phyloP scores from a whole-genome alignment of 2,329 filamentous ascomycete species.

The Celoporthe dispersa region DNA sequence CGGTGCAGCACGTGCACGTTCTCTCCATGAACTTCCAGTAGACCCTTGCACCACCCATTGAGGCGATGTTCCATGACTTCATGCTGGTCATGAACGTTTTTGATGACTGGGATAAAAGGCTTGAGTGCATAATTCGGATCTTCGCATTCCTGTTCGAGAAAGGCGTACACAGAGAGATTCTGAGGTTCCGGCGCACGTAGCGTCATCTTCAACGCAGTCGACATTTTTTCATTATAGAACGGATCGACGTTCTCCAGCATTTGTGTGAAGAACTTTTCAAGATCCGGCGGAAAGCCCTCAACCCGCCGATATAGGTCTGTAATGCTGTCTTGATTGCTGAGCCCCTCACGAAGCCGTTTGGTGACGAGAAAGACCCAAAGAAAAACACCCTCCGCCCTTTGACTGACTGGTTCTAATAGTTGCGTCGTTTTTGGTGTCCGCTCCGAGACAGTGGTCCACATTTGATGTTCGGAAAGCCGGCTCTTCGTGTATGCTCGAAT shows the following conservation, averaged over 20 bases:
- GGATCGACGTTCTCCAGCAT: slow-evolving; percentile 13
- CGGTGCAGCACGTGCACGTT: not conserved
- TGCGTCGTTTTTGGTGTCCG: not conserved
- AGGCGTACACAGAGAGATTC: not conserved
- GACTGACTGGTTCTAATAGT: not conserved
- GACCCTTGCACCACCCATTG: slow-evolving; percentile 1
- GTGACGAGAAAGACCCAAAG: slow-evolving; percentile 18
- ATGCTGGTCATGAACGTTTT: not conserved
- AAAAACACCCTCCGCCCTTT: slow-evolving; percentile 11
- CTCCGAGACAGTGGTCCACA: not conserved
- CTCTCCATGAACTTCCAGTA: not conserved
- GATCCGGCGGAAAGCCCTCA: slow-evolving; percentile 4
- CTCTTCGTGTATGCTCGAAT: not conserved
- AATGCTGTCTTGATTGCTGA: not conserved
- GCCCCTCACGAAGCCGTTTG: slow-evolving; percentile 5
- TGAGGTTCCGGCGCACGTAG: not conserved
- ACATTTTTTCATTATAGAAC: slow-evolving; percentile 12
- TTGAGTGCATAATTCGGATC: not conserved
- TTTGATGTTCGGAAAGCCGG: not conserved
- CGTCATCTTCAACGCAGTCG: not conserved
- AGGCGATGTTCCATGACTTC: not conserved
- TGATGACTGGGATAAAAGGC: not conserved
- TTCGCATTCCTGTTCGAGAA: slow-evolving; percentile 1
- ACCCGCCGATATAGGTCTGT: not conserved
- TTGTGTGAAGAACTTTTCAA: slow-evolving; percentile 5